Evolutionary conservation across 2,329 filamentous ascomycete genomes (phyloP).

Genomic region (Diaporthe citri): DNA sequence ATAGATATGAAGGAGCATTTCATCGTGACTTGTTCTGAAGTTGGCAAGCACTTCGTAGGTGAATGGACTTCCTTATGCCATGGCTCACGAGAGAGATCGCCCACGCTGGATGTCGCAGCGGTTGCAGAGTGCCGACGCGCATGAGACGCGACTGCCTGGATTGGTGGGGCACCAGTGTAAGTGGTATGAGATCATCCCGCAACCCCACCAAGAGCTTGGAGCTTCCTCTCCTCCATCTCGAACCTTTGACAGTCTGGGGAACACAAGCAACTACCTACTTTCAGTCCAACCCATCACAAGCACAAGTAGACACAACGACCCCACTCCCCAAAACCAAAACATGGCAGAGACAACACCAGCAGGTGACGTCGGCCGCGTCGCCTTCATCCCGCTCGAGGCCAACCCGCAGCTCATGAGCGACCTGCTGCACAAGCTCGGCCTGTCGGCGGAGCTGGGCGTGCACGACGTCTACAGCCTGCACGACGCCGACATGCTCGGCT

Average conservation of each 20-base stretch:
- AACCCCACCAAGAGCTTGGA: slow-evolving; percentile 22
- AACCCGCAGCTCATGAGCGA: slow-evolving; percentile 91
- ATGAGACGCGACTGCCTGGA: slow-evolving; percentile 34
- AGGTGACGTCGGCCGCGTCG: slow-evolving; percentile 44
- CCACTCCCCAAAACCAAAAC: not conserved
- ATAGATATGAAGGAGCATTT: not conserved
- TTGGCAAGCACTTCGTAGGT: not conserved
- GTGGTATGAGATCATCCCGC: slow-evolving; percentile 37
- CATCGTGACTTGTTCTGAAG: not conserved
- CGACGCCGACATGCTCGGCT: slow-evolving; percentile 85
- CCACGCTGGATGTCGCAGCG: not conserved
- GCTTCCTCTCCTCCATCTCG: not conserved
- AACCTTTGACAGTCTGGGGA: not conserved
- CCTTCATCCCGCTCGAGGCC: slow-evolving; percentile 74
- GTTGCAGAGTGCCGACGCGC: slow-evolving; percentile 19
- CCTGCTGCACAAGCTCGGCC: slow-evolving; percentile 85
- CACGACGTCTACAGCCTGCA: slow-evolving; percentile 94
- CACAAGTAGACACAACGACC: not conserved
- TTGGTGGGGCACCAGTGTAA: slow-evolving; percentile 33
- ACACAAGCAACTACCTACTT: not conserved
- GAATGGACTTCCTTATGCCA: not conserved
- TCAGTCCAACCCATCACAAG: not conserved
- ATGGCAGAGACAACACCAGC: slow-evolving; percentile 48
- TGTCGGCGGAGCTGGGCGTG: slow-evolving; percentile 81
- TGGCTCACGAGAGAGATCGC: not conserved